Conservation (phyloP, 2,329 filamentous ascomycete genomes). For the Paecilomyces formosus region DNA sequence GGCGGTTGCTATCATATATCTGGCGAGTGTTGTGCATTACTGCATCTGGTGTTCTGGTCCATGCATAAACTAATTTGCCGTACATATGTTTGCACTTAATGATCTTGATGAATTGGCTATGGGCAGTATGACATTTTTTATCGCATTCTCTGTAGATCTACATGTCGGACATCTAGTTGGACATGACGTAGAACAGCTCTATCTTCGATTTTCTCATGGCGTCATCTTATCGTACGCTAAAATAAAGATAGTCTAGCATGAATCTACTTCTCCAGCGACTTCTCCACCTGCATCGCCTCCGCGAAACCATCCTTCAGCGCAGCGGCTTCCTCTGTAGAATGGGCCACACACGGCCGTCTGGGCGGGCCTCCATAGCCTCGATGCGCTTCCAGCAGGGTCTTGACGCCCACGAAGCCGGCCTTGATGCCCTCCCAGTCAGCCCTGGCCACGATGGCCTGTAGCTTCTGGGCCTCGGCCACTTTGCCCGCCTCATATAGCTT, state of each 20-base stretch:
- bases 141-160: neutral
- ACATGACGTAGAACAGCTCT: neutral
- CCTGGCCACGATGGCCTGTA: constrained; percentile 71
- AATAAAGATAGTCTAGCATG: neutral
- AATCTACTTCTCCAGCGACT: constrained; percentile 10
- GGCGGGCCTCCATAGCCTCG: constrained; percentile 76
- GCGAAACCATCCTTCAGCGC: constrained; percentile 29
- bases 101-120: neutral
- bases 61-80: neutral
- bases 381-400: constrained; percentile 71
- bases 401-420: constrained; percentile 77
- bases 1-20: neutral
- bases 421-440: constrained; percentile 81
- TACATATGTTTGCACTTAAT: neutral
- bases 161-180: neutral
- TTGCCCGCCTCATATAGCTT: constrained; percentile 67
- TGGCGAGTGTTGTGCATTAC: neutral
- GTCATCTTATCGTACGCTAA: neutral
- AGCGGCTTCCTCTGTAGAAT: constrained; percentile 26
- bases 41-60: neutral
- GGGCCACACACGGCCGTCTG: constrained; percentile 55
- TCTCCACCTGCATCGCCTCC: constrained; percentile 32
- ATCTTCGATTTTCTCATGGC: neutral
- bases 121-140: neutral
- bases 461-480: constrained; percentile 62